phyloP scores from a whole-genome alignment of 306 rosid genomes.

The Mimosa pudica region DNA sequence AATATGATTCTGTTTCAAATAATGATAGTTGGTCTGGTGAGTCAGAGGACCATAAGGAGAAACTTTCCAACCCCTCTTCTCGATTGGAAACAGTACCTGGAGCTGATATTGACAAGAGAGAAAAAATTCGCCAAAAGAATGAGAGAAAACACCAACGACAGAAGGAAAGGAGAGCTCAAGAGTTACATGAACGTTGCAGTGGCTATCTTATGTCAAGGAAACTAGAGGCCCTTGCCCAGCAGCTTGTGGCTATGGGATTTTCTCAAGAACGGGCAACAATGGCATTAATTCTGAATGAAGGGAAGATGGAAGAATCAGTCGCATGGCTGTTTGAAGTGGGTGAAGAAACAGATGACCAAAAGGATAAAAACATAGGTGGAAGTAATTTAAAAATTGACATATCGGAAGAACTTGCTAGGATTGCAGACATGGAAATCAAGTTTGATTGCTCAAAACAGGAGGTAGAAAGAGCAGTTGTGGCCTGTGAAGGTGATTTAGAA shows the following conservation, averaged over 20 bases:
- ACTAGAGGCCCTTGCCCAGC: constrained; percentile 86
- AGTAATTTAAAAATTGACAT: constrained; percentile 77
- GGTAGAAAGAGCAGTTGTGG: constrained; percentile 82
- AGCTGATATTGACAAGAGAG: constrained; percentile 83
- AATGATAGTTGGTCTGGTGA: constrained; percentile 96
- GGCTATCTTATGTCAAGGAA: constrained; percentile 90
- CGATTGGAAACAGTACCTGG: constrained; percentile 76
- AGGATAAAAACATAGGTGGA: constrained; percentile 47
- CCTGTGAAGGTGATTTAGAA: constrained; percentile 87
- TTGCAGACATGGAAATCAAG: constrained; percentile 62
- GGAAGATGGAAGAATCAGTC: constrained; percentile 82
- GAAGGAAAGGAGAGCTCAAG: constrained; percentile 90
- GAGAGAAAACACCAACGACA: constrained; percentile 90
- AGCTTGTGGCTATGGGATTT: constrained; percentile 86
- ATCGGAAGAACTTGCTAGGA: constrained; percentile 79
- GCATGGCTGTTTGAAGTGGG: constrained; percentile 75
- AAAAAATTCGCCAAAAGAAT: constrained; percentile 86
- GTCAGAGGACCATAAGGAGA: constrained; percentile 86
- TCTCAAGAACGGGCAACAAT: constrained; percentile 73
- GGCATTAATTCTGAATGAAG: constrained; percentile 83
- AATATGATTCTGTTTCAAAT: constrained; percentile 86
- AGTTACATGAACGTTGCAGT: constrained; percentile 79
- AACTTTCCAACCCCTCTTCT: constrained; percentile 48
- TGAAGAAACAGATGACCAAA: constrained; percentile 57
- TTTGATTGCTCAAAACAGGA: constrained; percentile 75